Evolutionary conservation across 768 basidiomycete genomes (phyloP), one percentile per base, ranked within the genome.

Genomic region (Rhodotorula paludigena): DNA sequence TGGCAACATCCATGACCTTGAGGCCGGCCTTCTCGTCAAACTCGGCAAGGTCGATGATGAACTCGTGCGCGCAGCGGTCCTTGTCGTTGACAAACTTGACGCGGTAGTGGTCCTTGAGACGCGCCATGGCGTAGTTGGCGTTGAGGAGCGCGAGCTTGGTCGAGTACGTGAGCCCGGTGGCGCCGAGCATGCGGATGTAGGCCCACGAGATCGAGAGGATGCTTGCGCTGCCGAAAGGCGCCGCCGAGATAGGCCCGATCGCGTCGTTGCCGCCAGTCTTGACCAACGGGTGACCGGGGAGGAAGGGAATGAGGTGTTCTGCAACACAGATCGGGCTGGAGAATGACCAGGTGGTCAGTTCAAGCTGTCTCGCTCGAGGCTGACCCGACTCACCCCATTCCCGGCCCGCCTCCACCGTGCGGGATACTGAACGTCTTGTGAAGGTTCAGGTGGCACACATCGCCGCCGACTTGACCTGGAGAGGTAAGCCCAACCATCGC

Each of bases 181-280:
- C 94, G 35, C 96, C 96, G n/a, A 99, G 85, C 96, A 99, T 98
- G 90, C 71, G 94, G 83, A 96, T 90, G 79, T 96, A 99, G 20
- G 96, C 94, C 93, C 94, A 98, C 1, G 93, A 97, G 75, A 98
- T 97, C 68, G 93, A 83, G 54, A 90, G 86, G 75, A 99, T 92
- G 12, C 91, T 93, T 5, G 96, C 90, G 72, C 91, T 93, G 52
- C 96, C 94, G 77, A 86, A 98, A 0, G 92, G 96, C 3, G 89
- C 92, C 0, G 90, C 90, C 15, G 94, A 86, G 53, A 98, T 88
- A 11, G 96, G 89, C 38, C 87, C 82, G 69, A 99, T 97, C 3
- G 88, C 85, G 57, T 84, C 79, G n/a, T 81, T 77, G 18, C 87
- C 86, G 44, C 86, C 86, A 15, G 82, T 85, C 32, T 83, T 78